A percentile compares a stretch with the other conserved stretches of the same genome.
Evolutionary conservation across 2,329 filamentous ascomycete genomes (phyloP).

Genomic region (Fusarium pseudograminearum): DNA sequence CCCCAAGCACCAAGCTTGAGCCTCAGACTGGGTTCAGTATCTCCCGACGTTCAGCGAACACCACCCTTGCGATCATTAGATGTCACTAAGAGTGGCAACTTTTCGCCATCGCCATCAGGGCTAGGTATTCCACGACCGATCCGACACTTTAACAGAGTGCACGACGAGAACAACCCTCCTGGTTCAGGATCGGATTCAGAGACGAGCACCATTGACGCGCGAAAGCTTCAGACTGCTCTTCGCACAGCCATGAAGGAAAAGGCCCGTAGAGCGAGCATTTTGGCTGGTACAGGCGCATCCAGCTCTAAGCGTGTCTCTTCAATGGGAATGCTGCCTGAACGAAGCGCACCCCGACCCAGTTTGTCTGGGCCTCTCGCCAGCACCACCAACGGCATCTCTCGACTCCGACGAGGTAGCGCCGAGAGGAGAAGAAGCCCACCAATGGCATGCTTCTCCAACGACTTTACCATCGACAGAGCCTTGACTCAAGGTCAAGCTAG

Average conservation of each 20-base stretch:
- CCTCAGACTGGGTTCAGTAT: conserved; percentile 65
- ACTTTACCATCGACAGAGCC: conserved; percentile 53
- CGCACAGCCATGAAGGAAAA: conserved; percentile 64
- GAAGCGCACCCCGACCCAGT: conserved; percentile 48
- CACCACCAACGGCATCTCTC: conserved; percentile 67
- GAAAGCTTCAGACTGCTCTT: conserved; percentile 67
- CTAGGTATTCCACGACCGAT: conserved; percentile 51
- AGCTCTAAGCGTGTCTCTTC: conserved; percentile 61
- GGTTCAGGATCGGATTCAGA: conserved; percentile 63
- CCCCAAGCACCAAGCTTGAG: conserved; percentile 67
- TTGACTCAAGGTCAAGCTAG: conserved; percentile 68
- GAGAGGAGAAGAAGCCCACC: conserved; percentile 66
- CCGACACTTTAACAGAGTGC: conserved; percentile 53
- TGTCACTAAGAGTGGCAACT: conserved; percentile 62
- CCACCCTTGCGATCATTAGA: conserved; percentile 65
- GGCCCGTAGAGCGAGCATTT: conserved; percentile 56
- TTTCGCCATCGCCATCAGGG: conserved; percentile 58
- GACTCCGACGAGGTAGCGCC: conserved; percentile 63
- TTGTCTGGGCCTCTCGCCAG: conserved; percentile 61
- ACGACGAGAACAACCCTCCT: conserved; percentile 67
- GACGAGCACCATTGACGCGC: conserved; percentile 62
- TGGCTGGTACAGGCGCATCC: conserved; percentile 53
- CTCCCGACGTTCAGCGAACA: conserved; percentile 48
- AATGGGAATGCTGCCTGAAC: conserved; percentile 54
- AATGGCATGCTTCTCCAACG: conserved; percentile 63